phyloP scores from a whole-genome alignment of 176 grass and related monocot species.

The Stipa capillata region DNA sequence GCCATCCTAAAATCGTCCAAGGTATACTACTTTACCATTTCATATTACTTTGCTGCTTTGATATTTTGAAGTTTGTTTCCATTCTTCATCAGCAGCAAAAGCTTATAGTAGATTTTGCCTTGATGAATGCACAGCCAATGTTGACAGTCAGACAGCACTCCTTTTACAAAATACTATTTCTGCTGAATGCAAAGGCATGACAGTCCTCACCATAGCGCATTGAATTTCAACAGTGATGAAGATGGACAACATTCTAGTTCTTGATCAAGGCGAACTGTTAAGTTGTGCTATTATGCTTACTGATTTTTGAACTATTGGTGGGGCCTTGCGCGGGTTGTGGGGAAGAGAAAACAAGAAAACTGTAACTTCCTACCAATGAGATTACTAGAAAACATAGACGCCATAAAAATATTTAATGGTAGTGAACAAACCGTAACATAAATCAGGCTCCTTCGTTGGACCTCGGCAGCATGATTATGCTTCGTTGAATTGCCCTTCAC shows the following conservation, averaged over 20 bases:
- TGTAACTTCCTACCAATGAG: background rate
- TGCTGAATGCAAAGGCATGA: constrained; percentile 67
- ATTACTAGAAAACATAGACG: background rate
- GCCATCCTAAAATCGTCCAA: constrained; percentile 91
- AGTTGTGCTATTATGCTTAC: background rate
- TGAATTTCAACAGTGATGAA: constrained; percentile 84
- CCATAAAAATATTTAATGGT: background rate
- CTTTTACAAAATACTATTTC: constrained; percentile 78
- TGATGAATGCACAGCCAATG: constrained; percentile 88
- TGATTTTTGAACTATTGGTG: background rate
- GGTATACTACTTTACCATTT: constrained; percentile 21
- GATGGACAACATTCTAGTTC: constrained; percentile 79
- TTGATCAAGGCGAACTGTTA: constrained; percentile 77
- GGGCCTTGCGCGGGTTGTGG: too few relatives aligned
- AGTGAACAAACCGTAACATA: background rate
- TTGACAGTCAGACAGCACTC: constrained; percentile 64
- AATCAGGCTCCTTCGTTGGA: background rate
- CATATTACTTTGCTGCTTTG: background rate
- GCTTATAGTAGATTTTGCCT: constrained; percentile 33
- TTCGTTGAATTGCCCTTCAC: background rate
- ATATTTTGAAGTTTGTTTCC: background rate
- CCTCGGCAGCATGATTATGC: background rate
- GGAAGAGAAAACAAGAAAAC: background rate
- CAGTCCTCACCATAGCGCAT: constrained; percentile 86
- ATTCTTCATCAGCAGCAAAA: background rate